These are phyloP conservation scores for Stentor coeruleus DNA, from an alignment of 73 alveolate genomes.

Conservation along the genomic window DNA sequence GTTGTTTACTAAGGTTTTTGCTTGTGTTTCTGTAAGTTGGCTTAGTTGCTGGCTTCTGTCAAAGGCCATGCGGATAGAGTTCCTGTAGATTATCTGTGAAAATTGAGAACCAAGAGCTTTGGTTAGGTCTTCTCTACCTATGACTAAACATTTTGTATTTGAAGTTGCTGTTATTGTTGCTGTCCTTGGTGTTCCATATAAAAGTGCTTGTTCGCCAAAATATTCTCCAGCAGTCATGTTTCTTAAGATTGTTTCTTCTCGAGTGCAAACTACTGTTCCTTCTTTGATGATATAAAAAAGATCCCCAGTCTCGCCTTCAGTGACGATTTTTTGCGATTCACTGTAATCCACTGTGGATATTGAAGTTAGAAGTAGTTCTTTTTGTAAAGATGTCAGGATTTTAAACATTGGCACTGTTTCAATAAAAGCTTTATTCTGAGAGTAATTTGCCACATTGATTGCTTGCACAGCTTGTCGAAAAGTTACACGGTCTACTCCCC, in stretches of 20 bases:
- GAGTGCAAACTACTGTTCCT: not conserved
- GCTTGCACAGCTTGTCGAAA: constrained; percentile 59
- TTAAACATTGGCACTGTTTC: constrained; percentile 36
- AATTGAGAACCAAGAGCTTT: too few species aligned
- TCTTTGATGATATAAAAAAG: not conserved
- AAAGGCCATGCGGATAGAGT: too few species aligned
- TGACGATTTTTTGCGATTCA: not conserved
- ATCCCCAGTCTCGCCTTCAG: constrained; percentile 18
- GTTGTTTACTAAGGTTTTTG: too few species aligned
- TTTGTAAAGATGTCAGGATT: not conserved
- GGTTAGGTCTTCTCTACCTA: too few species aligned
- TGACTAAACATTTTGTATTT: too few species aligned
- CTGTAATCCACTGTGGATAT: not conserved
- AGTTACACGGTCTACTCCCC: constrained; percentile 89
- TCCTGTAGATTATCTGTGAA: too few species aligned
- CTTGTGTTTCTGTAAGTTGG: too few species aligned
- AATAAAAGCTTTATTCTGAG: constrained; percentile 32
- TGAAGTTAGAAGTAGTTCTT: not conserved
- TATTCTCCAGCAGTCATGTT: too few species aligned
- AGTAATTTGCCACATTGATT: constrained; percentile 32
- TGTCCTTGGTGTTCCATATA: too few species aligned
- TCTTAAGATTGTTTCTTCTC: not conserved
- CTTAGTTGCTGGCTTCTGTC: too few species aligned
- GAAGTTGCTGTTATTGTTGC: too few species aligned
- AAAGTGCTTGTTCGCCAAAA: too few species aligned